These are phyloP conservation scores for Phytophthora hybrid DNA, from an alignment of 352 stramenopile genomes.

Conservation along the genomic window DNA sequence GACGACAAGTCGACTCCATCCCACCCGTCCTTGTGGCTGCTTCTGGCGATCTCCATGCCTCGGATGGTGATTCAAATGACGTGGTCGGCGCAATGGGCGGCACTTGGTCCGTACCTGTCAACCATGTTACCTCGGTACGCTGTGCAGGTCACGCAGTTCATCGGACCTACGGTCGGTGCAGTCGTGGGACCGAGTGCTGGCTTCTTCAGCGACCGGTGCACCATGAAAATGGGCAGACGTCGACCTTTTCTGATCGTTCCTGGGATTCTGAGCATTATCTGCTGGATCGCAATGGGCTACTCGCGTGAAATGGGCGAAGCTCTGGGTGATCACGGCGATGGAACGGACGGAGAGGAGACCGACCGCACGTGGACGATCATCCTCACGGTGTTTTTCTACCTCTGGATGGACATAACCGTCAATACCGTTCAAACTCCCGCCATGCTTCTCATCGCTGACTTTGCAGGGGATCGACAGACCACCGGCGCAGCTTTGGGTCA, in stretches of 20 bases:
- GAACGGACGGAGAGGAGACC: conserved; percentile 28
- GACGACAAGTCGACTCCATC: background rate
- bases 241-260: conserved; percentile 51
- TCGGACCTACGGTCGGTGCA: conserved; percentile 56
- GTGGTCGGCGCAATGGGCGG: conserved; percentile 66
- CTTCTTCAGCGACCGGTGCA: conserved; percentile 58
- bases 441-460: conserved; percentile 60
- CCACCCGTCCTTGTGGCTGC: conserved; percentile 46
- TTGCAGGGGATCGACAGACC: conserved; percentile 64
- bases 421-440: conserved; percentile 60
- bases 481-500: conserved; percentile 51
- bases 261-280: conserved; percentile 46
- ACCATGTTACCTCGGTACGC: conserved; percentile 54
- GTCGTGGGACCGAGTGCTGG: conserved; percentile 57
- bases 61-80: conserved; percentile 67
- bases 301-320: conserved; percentile 58
- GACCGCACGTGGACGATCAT: conserved; percentile 55
- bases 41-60: conserved; percentile 57
- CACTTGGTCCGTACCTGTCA: conserved; percentile 56
- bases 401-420: conserved; percentile 73
- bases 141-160: conserved; percentile 62
- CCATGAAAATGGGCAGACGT: conserved; percentile 44
- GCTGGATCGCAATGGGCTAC: conserved; percentile 67
- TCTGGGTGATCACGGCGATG: conserved; percentile 46
- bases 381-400: conserved; percentile 62